Percentiles rank a stretch among this genome's conserved stretches.
These are phyloP conservation scores for Calycina herbarum DNA, from an alignment of 2,329 filamentous ascomycete genomes.

Conservation along the genomic window DNA sequence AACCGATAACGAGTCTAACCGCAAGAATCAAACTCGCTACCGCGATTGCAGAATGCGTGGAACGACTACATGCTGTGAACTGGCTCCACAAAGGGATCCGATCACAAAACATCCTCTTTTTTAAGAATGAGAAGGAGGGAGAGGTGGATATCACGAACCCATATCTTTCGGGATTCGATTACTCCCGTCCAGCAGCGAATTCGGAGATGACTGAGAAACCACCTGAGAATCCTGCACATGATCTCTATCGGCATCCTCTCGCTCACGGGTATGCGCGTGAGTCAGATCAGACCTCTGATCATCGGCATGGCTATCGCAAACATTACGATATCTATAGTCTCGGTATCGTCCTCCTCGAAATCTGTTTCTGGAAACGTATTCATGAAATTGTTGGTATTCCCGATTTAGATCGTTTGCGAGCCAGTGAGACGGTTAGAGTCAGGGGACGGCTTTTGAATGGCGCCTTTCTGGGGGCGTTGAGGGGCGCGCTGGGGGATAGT, in stretches of 20 bases:
- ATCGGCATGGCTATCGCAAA: not conserved
- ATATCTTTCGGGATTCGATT: not conserved
- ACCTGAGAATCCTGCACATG: not conserved
- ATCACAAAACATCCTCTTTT: slow-evolving; percentile 16
- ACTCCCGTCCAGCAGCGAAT: not conserved
- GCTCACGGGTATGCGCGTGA: not conserved
- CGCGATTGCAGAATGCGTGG: slow-evolving; percentile 5
- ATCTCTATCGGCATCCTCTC: slow-evolving; percentile 1
- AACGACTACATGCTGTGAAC: slow-evolving; percentile 7
- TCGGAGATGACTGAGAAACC: not conserved
- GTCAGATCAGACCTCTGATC: not conserved
- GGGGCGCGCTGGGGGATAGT: not conserved
- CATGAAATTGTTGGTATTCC: not conserved
- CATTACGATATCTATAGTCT: slow-evolving; percentile 1
- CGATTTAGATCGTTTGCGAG: not conserved
- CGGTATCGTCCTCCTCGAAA: not conserved
- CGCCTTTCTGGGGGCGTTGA: not conserved
- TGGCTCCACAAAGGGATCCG: slow-evolving; percentile 18
- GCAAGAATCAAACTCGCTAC: not conserved
- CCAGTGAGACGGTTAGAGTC: not conserved
- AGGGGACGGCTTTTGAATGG: not conserved
- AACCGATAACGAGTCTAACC: not conserved
- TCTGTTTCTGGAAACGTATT: not conserved
- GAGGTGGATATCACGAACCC: not conserved
- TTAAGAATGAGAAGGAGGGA: not conserved